Evolutionary conservation across 805 yeast genomes (phyloP), one percentile per base, ranked within the genome.

Genomic region (Yamadazyma scolyti): DNA sequence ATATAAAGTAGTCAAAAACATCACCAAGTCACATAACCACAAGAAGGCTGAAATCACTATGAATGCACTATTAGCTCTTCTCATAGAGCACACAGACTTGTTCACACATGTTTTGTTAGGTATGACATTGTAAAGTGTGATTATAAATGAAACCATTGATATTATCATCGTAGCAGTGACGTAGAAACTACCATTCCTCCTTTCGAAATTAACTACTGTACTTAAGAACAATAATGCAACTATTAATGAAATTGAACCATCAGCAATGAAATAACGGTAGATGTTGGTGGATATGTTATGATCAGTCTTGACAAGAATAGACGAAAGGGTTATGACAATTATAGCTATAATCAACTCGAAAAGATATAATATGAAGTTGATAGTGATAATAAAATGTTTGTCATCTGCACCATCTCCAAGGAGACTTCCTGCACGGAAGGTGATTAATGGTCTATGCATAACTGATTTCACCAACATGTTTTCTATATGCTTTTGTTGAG

Each of bases 131-230:
- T 59, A 43, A 2, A 51, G 39, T 9, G 56, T 52, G 28, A 57
- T 47, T 6, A 58, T 46, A 38, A 67, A 58, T 5, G 69, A 51
- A 10, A 60, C 56, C 7, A 62, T 37, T 20, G 63, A 56, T 39
- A 65, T 40, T 4, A 64, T 27, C 13, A 56, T 39, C 2, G 65
- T 61, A 2, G 56, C 43, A 9, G 58, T 32, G 30, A 69, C 61
- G 34, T 63, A 65, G 31, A 65, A 60, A 17, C 64, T 56, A 2
- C 71, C 71, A 34, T 62, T 62, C 31, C 66, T 41, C 31, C 43
- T 52, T 31, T 63, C 71, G 33, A 58, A 65, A 31, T 56, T 56
- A 30, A 66, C 51, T n/a, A 61, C 36, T n/a, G 52, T 54, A 12
- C 56, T 47, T 16, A 66, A 46, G 37, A 66, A 63, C 19, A 62